Evolutionary conservation across 768 basidiomycete species (phyloP).

Genomic region (Boletus huronensis): DNA sequence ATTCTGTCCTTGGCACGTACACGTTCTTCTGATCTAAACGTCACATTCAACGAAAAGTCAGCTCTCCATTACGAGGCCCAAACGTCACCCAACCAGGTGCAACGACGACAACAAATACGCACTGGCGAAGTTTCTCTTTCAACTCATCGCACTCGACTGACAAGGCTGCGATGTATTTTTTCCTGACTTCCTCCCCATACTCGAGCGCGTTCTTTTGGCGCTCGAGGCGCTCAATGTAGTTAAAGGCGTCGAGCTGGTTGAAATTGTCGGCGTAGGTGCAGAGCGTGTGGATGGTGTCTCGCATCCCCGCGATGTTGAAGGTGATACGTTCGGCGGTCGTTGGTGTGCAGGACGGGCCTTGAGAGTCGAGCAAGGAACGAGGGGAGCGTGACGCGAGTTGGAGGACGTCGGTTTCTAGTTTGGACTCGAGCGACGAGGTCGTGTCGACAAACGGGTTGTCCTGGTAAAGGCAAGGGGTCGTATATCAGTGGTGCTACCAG

Average conservation of each 20-base stretch:
- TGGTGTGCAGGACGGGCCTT: not conserved
- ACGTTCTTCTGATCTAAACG: conserved; percentile 1
- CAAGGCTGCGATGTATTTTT: conserved; percentile 13
- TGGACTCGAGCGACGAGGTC: not conserved
- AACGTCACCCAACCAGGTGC: not conserved
- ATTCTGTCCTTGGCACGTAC: not conserved
- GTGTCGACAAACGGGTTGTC: conserved; percentile 17
- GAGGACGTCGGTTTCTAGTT: not conserved
- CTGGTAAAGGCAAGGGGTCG: not conserved
- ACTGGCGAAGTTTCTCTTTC: not conserved
- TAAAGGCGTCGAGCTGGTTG: conserved; percentile 14
- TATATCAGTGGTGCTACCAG: not conserved
- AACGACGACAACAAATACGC: not conserved
- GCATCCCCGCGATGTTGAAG: not conserved
- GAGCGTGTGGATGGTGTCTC: not conserved
- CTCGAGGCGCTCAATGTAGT: conserved; percentile 39
- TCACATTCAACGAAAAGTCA: not conserved
- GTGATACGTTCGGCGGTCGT: conserved; percentile 27
- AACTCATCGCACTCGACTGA: conserved; percentile 1
- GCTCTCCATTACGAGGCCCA: not conserved
- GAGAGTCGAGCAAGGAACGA: not conserved
- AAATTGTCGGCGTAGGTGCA: conserved; percentile 8
- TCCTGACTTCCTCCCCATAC: conserved; percentile 35
- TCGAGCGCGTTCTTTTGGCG: conserved; percentile 35
- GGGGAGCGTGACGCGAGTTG: not conserved